phyloP scores from a whole-genome alignment of 345 rosid genomes.

The Lenwebbia sp. region DNA sequence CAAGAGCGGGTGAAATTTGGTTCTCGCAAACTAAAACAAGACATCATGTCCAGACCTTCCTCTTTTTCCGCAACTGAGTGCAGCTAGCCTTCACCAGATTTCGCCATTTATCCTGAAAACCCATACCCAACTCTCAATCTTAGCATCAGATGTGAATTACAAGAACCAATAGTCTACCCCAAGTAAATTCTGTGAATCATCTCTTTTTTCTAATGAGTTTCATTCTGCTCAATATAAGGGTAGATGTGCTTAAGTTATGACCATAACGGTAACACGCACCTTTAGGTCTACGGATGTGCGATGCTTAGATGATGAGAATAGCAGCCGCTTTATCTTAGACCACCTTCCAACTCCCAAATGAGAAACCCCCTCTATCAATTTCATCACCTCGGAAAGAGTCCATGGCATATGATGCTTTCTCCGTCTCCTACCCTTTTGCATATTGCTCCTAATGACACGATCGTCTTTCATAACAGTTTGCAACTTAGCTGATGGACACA shows the following conservation, averaged over 20 bases:
- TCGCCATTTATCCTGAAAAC: conserved; percentile 28
- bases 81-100: conserved; percentile 20
- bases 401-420: conserved; percentile 17
- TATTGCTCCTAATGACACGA: not conserved
- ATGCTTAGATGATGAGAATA: conserved; percentile 15
- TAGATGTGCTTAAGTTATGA: not conserved
- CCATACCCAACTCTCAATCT: not conserved
- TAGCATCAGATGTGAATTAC: not conserved
- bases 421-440: conserved; percentile 5
- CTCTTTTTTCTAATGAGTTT: not conserved
- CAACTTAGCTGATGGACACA: not conserved
- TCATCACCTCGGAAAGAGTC: conserved; percentile 22
- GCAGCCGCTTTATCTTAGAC: conserved; percentile 19
- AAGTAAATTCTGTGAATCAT: not conserved
- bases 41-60: not conserved
- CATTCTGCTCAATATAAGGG: not conserved
- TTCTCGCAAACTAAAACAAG: not conserved
- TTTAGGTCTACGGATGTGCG: conserved; percentile 25
- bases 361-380: conserved; percentile 22
- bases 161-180: not conserved
- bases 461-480: not conserved
- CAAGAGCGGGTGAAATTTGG: not conserved
- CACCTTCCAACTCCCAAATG: conserved; percentile 23
- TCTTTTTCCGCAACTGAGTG: conserved; percentile 8
- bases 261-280: conserved; percentile 1